phyloP scores from a whole-genome alignment of 306 rosid genomes.

The Elaeagnus macrophylla region DNA sequence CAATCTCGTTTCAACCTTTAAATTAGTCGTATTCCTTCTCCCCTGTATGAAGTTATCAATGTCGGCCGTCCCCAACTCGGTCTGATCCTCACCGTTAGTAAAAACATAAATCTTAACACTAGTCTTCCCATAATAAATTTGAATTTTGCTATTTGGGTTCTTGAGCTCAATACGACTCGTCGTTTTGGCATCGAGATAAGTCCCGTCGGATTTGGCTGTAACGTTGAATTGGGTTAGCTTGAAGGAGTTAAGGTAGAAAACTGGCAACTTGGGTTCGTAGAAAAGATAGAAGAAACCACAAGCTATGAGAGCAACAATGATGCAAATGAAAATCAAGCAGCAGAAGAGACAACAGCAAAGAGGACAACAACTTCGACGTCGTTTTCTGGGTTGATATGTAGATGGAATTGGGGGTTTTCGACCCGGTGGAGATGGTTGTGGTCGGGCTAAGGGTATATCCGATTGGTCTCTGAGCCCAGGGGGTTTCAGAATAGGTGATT shows the following conservation, averaged over 20 bases:
- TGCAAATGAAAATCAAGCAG: conserved; percentile 28
- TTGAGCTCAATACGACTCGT: conserved; percentile 36
- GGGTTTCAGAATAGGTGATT: conserved; percentile 56
- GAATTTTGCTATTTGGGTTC: conserved; percentile 41
- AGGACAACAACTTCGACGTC: conserved; percentile 28
- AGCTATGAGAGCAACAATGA: conserved; percentile 24
- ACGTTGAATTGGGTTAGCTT: conserved; percentile 37
- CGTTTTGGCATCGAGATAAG: conserved; percentile 40
- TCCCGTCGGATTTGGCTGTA: conserved; percentile 26
- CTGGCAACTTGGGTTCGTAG: conserved; percentile 49
- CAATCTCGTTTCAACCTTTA: too few species aligned
- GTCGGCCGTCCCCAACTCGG: too few species aligned
- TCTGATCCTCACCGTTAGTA: too few species aligned
- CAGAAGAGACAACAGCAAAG: conserved; percentile 42
- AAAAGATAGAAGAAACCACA: conserved; percentile 42
- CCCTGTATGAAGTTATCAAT: too few species aligned
- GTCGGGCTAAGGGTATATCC: conserved; percentile 6
- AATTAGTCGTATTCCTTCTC: too few species aligned
- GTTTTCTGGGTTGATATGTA: conserved; percentile 23
- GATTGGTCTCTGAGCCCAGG: conserved; percentile 50
- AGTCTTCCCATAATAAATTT: conserved; percentile 21
- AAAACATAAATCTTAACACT: too few species aligned
- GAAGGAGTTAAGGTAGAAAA: conserved; percentile 45
- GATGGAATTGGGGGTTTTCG: conserved; percentile 38
- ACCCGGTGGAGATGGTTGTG: not conserved